phyloP scores from a whole-genome alignment of 805 yeast genomes.

The Saccharomyces cerevisiae region DNA sequence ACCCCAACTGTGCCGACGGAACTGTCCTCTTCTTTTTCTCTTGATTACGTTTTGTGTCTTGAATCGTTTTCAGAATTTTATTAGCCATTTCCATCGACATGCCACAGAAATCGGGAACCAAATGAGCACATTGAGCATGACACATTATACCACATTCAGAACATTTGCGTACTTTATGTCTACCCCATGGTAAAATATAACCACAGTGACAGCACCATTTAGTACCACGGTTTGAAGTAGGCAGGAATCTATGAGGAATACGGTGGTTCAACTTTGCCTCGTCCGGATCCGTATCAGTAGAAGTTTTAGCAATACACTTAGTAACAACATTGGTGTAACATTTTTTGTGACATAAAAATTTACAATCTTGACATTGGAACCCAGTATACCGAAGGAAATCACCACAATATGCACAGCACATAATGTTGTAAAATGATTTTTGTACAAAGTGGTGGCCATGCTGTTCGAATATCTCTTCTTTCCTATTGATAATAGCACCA shows the following conservation, averaged over 20 bases:
- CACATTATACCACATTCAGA: slow-evolving; percentile 91
- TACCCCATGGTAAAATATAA: slow-evolving; percentile 89
- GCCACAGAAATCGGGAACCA: slow-evolving; percentile 98
- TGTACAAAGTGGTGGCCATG: slow-evolving; percentile 97
- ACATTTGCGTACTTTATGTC: slow-evolving; percentile 86
- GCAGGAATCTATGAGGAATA: slow-evolving; percentile 93
- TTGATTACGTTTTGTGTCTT: slow-evolving; percentile 48
- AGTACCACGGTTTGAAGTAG: slow-evolving; percentile 86
- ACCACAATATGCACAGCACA: slow-evolving; percentile 97
- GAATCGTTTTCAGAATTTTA: slow-evolving; percentile 75
- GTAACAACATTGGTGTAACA: slow-evolving; percentile 76
- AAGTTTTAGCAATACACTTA: slow-evolving; percentile 72
- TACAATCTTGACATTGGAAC: slow-evolving; percentile 78
- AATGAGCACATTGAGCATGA: slow-evolving; percentile 83
- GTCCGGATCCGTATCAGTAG: slow-evolving; percentile 59
- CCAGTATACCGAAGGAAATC: slow-evolving; percentile 87
- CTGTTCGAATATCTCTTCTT: slow-evolving; percentile 80
- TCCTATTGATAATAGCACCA: slow-evolving; percentile 94
- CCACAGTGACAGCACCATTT: slow-evolving; percentile 99
- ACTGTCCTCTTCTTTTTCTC: slow-evolving; percentile 17
- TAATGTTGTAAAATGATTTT: slow-evolving; percentile 88
- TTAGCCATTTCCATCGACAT: slow-evolving; percentile 97
- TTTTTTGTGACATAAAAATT: slow-evolving; percentile 70
- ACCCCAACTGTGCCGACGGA: slow-evolving; percentile 6
- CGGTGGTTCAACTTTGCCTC: slow-evolving; percentile 85